A percentile compares a stretch with the other conserved stretches of the same genome.
Conservation (phyloP, 1,284 basidiomycete genomes). For the Anthracocystis walkeri region DNA sequence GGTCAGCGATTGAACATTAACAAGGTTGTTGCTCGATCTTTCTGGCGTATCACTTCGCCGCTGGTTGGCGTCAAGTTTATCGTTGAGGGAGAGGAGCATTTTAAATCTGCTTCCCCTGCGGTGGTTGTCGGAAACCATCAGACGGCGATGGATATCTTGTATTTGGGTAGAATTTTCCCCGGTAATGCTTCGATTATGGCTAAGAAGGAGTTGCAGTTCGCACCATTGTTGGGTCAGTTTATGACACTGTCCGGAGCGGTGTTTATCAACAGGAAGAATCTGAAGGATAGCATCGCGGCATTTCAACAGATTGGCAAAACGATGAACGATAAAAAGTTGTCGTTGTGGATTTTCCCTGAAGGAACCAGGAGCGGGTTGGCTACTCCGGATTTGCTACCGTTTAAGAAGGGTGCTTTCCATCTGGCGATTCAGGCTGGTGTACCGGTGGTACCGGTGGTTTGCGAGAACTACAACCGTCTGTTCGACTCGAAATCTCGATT, state of each 20-base stretch:
- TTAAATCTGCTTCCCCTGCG: conserved; percentile 75
- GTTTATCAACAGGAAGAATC: conserved; percentile 90
- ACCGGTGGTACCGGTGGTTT: conserved; percentile 85
- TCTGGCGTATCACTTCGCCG: conserved; percentile 80
- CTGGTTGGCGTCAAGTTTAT: conserved; percentile 79
- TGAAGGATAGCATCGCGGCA: conserved; percentile 79
- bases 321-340: conserved; percentile 78
- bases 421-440: conserved; percentile 85
- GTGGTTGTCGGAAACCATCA: conserved; percentile 94
- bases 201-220: conserved; percentile 89
- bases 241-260: conserved; percentile 90
- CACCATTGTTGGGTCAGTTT: conserved; percentile 88
- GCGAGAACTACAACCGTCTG: conserved; percentile 90
- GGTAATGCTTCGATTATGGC: conserved; percentile 87
- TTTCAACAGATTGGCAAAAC: conserved; percentile 82
- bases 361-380: conserved; percentile 72
- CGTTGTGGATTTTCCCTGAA: conserved; percentile 70
- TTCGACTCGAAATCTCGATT: conserved; percentile 82
- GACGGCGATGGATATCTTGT: conserved; percentile 69
- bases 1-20: conserved; percentile 83
- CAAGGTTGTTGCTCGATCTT: conserved; percentile 84
- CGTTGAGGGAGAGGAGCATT: conserved; percentile 87
- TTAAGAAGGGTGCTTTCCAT: conserved; percentile 99
- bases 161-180: conserved; percentile 88
- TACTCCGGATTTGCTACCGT: conserved; percentile 74